Evolutionary conservation across 1,284 basidiomycete genomes (phyloP), one percentile per base, ranked within the genome.

Genomic region (Xerocomus amazonicus): DNA sequence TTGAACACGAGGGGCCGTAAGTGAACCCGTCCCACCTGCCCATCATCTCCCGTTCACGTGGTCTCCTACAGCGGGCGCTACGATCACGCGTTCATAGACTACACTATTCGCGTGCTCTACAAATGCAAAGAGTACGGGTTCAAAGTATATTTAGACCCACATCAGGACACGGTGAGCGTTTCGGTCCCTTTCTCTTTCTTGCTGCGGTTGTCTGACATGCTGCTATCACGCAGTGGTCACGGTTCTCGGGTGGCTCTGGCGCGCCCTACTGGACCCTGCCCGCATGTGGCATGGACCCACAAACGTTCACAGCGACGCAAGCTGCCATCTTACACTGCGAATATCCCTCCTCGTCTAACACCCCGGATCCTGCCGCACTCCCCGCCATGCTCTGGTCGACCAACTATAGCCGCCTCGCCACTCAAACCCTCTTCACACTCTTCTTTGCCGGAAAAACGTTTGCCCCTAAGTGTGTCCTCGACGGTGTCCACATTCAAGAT

Each of bases 321-420:
- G 78, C 92, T 4, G 90, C 94, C 31, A 82, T 95, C 52, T 63
- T 99, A 10, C 94, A 98, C 63, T 84, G 81, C 67, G 94, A 98
- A 73, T 97, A 92, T 70, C 87, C 92, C 0, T 64, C 73, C 3
- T 61, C 85, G 0, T 44, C 40, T 3, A 48, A 36, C 9, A 63
- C 71, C 0, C 79, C 90, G 3, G 77, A 89, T 55, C 93, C 96
- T 0, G 73, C 78, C 7, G 68, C 78, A 0, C 79, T 93, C 53
- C 94, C 96, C 2, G 83, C 87, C 45, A 99, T 99, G 96, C 83
- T 95, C 55, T 98, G 96, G 96, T 85, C 87, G 13, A 97, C 96
- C 19, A 98, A 98, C 67, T 97, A 98, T 63, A 85, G 88, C 42
- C 90, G 90, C 10, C 81, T 97, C 14, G 83, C 88, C 35, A 84